Conservation (phyloP, 2,329 filamentous ascomycete genomes). For the Zymoseptoria passerinii region DNA sequence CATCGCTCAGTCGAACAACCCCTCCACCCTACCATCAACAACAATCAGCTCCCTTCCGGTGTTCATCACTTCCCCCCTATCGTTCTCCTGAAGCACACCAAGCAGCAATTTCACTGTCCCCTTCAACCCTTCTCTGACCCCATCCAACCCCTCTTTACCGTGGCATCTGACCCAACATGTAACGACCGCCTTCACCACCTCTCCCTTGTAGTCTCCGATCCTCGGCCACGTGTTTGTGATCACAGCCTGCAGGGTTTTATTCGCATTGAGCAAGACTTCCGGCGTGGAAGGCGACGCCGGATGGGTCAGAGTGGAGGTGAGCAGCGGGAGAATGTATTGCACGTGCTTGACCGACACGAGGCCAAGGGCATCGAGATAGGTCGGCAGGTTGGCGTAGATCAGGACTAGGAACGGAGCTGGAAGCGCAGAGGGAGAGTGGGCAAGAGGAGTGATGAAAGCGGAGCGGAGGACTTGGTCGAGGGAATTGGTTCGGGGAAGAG, state of each 20-base stretch:
- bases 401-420: slow-evolving; percentile 43
- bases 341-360: slow-evolving; percentile 60
- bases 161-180: slow-evolving; percentile 6
- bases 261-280: slow-evolving; percentile 47
- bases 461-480: slow-evolving; percentile 40
- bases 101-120: slow-evolving; percentile 22
- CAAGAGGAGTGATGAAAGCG: slow-evolving; percentile 16
- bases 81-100: slow-evolving; percentile 18
- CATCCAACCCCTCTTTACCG: not conserved
- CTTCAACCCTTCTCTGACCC: slow-evolving; percentile 15
- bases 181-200: slow-evolving; percentile 52
- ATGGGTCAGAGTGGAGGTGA: slow-evolving; percentile 58
- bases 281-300: slow-evolving; percentile 63
- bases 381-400: slow-evolving; percentile 45
- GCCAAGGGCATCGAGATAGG: slow-evolving; percentile 49
- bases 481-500: slow-evolving; percentile 24
- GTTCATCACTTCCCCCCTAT: not conserved
- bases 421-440: not conserved
- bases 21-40: slow-evolving; percentile 24
- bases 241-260: slow-evolving; percentile 48
- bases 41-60: slow-evolving; percentile 12
- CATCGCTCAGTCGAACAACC: slow-evolving; percentile 17
- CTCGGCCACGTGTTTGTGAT: slow-evolving; percentile 63
- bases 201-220: slow-evolving; percentile 52
- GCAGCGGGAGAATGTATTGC: slow-evolving; percentile 59